A percentile compares a stretch with the other conserved stretches of the same genome.
Evolutionary conservation across 73 alveolate genomes (phyloP).

Genomic region (Tetrahymena thermophila): DNA sequence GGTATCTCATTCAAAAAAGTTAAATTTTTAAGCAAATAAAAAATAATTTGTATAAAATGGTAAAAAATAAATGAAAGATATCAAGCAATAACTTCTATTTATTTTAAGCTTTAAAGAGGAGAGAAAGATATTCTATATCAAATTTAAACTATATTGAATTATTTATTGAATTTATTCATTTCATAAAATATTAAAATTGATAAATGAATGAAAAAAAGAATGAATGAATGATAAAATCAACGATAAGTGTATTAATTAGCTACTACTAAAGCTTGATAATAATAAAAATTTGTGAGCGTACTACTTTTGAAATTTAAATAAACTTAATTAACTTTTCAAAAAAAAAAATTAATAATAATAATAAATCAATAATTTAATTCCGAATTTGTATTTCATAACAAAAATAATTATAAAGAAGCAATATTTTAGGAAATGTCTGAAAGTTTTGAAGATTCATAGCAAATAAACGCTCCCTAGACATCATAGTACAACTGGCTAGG

Average conservation of each 20-base stretch:
- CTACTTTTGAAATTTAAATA: not conserved
- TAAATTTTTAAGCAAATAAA: no score
- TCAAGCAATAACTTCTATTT: no score
- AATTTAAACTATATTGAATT: no score
- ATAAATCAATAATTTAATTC: not conserved
- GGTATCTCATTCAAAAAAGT: no score
- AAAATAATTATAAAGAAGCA: not conserved
- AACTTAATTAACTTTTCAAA: not conserved
- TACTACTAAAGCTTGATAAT: not conserved
- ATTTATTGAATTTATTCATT: no score
- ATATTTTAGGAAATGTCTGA: not conserved
- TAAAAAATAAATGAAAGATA: no score
- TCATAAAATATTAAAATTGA: no score
- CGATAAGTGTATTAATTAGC: no score
- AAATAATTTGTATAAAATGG: no score
- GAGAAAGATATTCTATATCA: not conserved
- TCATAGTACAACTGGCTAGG: slow-evolving; percentile 3
- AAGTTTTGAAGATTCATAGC: not conserved
- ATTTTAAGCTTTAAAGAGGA: no score
- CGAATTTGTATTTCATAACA: not conserved
- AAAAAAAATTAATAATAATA: not conserved
- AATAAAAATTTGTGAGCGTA: not conserved
- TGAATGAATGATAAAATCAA: not conserved
- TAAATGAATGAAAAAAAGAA: no score
- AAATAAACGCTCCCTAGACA: not conserved